A percentile compares a stretch with the other conserved stretches of the same genome.
Evolutionary conservation across 345 rosid species (phyloP).

Genomic region (Pugionium cornutum): DNA sequence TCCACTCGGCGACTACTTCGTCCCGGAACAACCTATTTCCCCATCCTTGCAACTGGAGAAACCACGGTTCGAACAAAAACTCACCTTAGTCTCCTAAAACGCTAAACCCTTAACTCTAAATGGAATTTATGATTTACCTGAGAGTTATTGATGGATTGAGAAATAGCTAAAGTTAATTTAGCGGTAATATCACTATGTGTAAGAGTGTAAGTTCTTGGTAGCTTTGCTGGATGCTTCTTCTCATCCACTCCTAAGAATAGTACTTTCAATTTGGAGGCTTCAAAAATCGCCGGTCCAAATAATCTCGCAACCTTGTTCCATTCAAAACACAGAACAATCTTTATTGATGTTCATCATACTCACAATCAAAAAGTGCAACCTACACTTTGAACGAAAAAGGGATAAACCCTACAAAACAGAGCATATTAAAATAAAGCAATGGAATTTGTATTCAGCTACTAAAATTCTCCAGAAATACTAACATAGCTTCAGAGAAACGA

Average conservation of each 20-base stretch:
- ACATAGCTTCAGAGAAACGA: not conserved
- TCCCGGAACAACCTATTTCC: constrained; percentile 78
- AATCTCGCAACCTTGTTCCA: constrained; percentile 73
- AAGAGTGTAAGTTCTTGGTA: constrained; percentile 91
- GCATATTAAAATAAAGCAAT: not conserved
- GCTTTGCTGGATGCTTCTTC: constrained; percentile 58
- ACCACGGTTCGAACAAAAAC: not conserved
- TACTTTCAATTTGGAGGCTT: constrained; percentile 90
- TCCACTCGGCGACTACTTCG: constrained; percentile 64
- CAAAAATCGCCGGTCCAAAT: constrained; percentile 95
- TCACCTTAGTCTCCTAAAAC: not conserved
- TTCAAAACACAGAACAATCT: not conserved
- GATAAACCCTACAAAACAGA: constrained; percentile 4
- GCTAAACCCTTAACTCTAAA: not conserved
- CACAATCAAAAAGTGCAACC: not conserved
- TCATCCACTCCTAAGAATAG: constrained; percentile 54
- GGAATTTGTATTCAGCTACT: not conserved
- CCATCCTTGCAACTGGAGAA: constrained; percentile 89
- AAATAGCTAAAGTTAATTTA: constrained; percentile 79
- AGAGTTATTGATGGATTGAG: constrained; percentile 86
- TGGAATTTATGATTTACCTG: constrained; percentile 52
- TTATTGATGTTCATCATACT: not conserved
- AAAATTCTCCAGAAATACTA: not conserved
- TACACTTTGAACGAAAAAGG: too few relatives aligned
- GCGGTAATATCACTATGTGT: constrained; percentile 92